phyloP scores from a whole-genome alignment of 2,329 filamentous ascomycete species.

The Fusarium sp. region DNA sequence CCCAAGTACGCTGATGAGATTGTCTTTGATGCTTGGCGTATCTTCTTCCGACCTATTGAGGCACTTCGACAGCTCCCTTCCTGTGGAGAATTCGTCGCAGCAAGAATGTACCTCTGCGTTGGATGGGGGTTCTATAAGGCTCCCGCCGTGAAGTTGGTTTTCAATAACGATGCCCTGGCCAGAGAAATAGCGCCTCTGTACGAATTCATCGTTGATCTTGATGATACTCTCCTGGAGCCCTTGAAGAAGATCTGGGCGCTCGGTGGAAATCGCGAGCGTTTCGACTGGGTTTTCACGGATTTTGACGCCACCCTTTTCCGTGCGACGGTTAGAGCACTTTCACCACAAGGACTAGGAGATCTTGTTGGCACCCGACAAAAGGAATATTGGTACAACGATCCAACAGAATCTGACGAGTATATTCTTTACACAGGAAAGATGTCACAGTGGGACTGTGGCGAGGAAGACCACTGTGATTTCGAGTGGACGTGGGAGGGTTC shows the following conservation, averaged over 20 bases:
- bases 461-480: neutral
- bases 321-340: neutral
- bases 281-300: neutral
- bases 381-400: neutral
- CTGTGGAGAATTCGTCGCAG: neutral
- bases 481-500: accelerated
- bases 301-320: neutral
- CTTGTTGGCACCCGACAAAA: neutral
- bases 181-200: accelerated
- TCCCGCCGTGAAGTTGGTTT: neutral
- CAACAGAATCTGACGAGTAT: accelerated
- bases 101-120: neutral
- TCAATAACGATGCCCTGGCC: accelerated
- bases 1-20: too few relatives aligned
- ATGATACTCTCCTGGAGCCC: neutral
- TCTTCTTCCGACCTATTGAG: neutral
- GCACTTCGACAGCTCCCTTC: neutral
- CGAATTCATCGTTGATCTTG: neutral
- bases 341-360: neutral
- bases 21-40: neutral
- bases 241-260: neutral
- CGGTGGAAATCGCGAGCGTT: neutral
- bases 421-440: neutral
- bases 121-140: neutral
- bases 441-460: neutral